Percentiles rank a stretch among this genome's conserved stretches.
Evolutionary conservation across 768 basidiomycete genomes (phyloP).

Genomic region (Leucocoprinus sp.): DNA sequence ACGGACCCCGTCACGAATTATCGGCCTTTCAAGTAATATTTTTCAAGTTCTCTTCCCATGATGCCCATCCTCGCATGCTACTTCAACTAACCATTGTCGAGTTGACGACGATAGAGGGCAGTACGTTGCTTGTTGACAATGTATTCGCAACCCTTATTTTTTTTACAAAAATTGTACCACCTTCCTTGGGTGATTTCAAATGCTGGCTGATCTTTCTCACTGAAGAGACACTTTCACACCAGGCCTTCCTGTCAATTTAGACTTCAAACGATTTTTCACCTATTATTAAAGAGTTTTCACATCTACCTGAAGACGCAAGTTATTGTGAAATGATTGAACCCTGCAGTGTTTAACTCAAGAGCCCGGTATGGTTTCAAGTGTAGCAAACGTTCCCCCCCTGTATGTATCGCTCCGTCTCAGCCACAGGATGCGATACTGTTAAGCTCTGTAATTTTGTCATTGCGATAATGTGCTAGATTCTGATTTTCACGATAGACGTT

Average conservation of each 20-base stretch:
- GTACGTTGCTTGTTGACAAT: too few relatives aligned
- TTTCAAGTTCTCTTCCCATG: not conserved
- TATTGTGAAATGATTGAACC: too few relatives aligned
- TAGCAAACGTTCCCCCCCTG: conserved; percentile 2
- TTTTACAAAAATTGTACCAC: too few relatives aligned
- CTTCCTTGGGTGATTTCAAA: not conserved
- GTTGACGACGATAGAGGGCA: too few relatives aligned
- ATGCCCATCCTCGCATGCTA: not conserved
- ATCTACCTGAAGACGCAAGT: not conserved
- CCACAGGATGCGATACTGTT: conserved; percentile 2
- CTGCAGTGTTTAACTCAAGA: too few relatives aligned
- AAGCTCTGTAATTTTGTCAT: not conserved
- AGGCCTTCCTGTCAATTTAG: not conserved
- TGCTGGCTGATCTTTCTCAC: not conserved
- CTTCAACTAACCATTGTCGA: not conserved
- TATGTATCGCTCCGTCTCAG: conserved; percentile 6
- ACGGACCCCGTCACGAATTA: not conserved
- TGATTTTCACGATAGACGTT: not conserved
- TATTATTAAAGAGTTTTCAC: not conserved
- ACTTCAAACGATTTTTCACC: not conserved
- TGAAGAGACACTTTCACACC: too few relatives aligned
- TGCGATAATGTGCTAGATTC: not conserved
- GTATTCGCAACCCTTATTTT: too few relatives aligned
- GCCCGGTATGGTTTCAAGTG: not conserved
- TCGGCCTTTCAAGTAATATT: not conserved